Conservation (phyloP, 2,329 filamentous ascomycete genomes). For the Penicillium olsonii region DNA sequence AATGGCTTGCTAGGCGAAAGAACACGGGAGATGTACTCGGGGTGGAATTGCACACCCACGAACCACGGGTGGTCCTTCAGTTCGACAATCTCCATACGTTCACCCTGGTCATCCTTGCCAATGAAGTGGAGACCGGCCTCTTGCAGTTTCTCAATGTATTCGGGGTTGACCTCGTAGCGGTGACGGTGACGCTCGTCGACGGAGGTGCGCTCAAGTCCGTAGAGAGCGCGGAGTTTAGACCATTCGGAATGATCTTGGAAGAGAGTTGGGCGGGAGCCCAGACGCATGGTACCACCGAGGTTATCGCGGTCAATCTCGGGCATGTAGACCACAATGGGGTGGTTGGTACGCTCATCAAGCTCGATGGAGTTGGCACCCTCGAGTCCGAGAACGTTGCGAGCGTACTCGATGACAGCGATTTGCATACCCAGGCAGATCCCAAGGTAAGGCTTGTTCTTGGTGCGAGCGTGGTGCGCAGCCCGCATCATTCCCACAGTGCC, state of each 20-base stretch:
- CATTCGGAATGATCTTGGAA: slow-evolving; percentile 77
- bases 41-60: slow-evolving; percentile 84
- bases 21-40: slow-evolving; percentile 78
- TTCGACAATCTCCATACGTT: slow-evolving; percentile 81
- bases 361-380: slow-evolving; percentile 58
- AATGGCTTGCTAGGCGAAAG: slow-evolving; percentile 73
- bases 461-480: slow-evolving; percentile 79
- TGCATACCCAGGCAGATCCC: slow-evolving; percentile 94
- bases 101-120: slow-evolving; percentile 75
- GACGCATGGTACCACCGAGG: slow-evolving; percentile 82
- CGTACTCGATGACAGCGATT: slow-evolving; percentile 85
- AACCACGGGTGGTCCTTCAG: slow-evolving; percentile 81
- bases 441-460: slow-evolving; percentile 76
- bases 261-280: slow-evolving; percentile 71
- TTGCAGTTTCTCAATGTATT: slow-evolving; percentile 68
- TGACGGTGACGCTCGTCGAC: slow-evolving; percentile 79
- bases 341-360: slow-evolving; percentile 56
- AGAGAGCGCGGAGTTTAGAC: slow-evolving; percentile 74
- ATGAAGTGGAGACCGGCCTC: slow-evolving; percentile 72
- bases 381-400: slow-evolving; percentile 71
- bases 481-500: slow-evolving; percentile 88
- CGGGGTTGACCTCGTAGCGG: slow-evolving; percentile 86
- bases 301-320: slow-evolving; percentile 75
- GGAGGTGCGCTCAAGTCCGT: slow-evolving; percentile 55
- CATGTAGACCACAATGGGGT: slow-evolving; percentile 87